phyloP scores from a whole-genome alignment of 2,329 filamentous ascomycete genomes.

The Neurospora sp. region DNA sequence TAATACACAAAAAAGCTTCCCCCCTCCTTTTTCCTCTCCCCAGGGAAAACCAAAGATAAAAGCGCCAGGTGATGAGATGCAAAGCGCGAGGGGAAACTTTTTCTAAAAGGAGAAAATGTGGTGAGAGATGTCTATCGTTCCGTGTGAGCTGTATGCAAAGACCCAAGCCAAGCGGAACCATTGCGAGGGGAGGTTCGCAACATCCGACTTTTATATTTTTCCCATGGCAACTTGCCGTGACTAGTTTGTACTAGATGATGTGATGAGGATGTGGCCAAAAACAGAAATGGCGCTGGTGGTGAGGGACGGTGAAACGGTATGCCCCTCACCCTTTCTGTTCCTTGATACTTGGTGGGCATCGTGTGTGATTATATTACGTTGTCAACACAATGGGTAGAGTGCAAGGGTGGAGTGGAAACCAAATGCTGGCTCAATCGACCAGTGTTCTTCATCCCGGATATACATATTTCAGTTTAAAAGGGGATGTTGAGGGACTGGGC shows the following conservation, averaged over 20 bases:
- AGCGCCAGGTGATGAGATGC: conserved; percentile 1
- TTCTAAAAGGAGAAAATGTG: background rate
- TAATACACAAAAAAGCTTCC: conserved; percentile 4
- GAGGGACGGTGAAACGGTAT: background rate
- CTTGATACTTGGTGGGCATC: conserved; percentile 2
- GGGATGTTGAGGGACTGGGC: conserved; percentile 50
- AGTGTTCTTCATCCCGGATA: background rate
- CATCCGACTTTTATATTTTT: background rate
- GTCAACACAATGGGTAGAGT: conserved; percentile 9
- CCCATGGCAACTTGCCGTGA: background rate
- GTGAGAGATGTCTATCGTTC: conserved; percentile 10
- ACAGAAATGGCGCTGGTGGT: background rate
- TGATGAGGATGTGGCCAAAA: background rate
- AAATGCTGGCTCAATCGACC: conserved; percentile 1
- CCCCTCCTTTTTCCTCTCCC: background rate
- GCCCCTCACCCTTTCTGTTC: background rate
- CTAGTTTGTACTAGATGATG: background rate
- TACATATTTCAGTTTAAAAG: conserved; percentile 38
- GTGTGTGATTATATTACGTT: conserved; percentile 12
- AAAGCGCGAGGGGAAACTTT: background rate
- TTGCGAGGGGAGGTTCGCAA: background rate
- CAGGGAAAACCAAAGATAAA: background rate
- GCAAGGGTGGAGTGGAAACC: conserved; percentile 6
- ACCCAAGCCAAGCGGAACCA: conserved; percentile 6
- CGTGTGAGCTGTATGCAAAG: conserved; percentile 10